These are phyloP conservation scores for Paraphoma chrysanthemicola DNA, from an alignment of 2,329 filamentous ascomycete genomes.

Conservation along the genomic window DNA sequence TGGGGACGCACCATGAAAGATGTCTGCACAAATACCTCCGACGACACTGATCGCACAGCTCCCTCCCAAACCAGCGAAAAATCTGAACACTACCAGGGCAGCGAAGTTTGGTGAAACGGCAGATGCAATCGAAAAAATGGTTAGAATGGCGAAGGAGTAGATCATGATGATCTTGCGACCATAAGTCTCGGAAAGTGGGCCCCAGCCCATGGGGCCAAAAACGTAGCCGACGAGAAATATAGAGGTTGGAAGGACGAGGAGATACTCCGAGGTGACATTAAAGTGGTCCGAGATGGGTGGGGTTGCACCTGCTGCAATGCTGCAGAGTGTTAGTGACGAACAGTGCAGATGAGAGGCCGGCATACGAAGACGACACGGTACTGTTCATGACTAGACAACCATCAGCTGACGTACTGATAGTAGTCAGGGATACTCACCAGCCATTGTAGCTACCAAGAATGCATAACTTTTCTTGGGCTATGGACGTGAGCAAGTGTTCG, in stretches of 20 bases:
- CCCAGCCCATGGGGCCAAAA: constrained; percentile 53
- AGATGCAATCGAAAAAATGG: constrained; percentile 54
- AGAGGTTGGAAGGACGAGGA: constrained; percentile 57
- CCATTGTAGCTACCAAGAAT: constrained; percentile 61
- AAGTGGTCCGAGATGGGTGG: constrained; percentile 66
- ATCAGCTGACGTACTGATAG: constrained; percentile 1
- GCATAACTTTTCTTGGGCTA: constrained; percentile 64
- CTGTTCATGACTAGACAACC: constrained; percentile 61
- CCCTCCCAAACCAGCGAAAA: constrained; percentile 53
- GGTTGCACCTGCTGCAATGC: constrained; percentile 68
- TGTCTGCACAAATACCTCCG: constrained; percentile 68
- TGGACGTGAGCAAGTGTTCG: constrained; percentile 1
- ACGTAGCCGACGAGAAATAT: constrained; percentile 60
- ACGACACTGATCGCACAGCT: constrained; percentile 65
- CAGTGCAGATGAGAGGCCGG: not conserved
- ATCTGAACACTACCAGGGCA: constrained; percentile 52
- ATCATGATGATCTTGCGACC: constrained; percentile 58
- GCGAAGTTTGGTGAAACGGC: constrained; percentile 54
- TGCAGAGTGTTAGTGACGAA: constrained; percentile 5
- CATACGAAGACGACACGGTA: constrained; percentile 66
- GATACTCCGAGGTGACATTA: constrained; percentile 55
- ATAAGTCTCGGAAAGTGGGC: constrained; percentile 54
- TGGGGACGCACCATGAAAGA: constrained; percentile 58
- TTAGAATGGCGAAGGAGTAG: constrained; percentile 56
- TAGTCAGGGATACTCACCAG: constrained; percentile 51